These are phyloP conservation scores for Penicillium arizonense DNA, from an alignment of 495 filamentous ascomycete genomes.

Conservation along the genomic window DNA sequence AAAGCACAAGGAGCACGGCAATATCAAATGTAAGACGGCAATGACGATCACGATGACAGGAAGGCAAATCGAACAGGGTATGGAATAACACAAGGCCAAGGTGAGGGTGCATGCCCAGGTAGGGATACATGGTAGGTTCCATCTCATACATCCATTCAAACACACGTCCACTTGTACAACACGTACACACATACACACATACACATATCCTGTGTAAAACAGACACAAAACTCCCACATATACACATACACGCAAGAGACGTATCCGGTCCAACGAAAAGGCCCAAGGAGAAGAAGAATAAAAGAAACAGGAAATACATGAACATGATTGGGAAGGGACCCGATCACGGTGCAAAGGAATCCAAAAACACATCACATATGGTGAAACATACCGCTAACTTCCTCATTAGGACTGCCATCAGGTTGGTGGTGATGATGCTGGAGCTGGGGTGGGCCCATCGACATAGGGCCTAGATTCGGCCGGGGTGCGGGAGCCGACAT, in stretches of 20 bases:
- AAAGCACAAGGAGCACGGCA: conserved; percentile 20
- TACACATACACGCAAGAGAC: conserved; percentile 19
- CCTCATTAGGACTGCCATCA: conserved; percentile 73
- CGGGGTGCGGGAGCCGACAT: conserved; percentile 47
- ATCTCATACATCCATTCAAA: conserved; percentile 16
- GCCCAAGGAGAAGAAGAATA: conserved; percentile 4
- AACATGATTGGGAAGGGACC: neutral
- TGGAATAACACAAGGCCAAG: conserved; percentile 22
- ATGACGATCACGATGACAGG: conserved; percentile 10
- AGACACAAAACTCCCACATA: conserved; percentile 14
- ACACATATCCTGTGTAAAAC: neutral
- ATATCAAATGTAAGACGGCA: conserved; percentile 20
- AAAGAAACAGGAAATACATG: conserved; percentile 17
- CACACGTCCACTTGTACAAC: conserved; percentile 6
- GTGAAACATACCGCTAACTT: conserved; percentile 94
- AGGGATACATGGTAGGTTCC: conserved; percentile 21
- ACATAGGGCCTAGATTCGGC: conserved; percentile 54
- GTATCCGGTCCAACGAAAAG: conserved; percentile 8
- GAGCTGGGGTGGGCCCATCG: conserved; percentile 64
- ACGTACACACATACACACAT: conserved; percentile 1
- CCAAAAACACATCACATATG: conserved; percentile 54
- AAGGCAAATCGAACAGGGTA: conserved; percentile 28
- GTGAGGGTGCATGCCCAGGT: conserved; percentile 10
- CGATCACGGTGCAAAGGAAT: neutral
- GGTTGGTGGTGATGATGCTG: conserved; percentile 81